These are phyloP conservation scores for Kandelia obovata DNA, from an alignment of 345 rosid genomes.

Conservation along the genomic window DNA sequence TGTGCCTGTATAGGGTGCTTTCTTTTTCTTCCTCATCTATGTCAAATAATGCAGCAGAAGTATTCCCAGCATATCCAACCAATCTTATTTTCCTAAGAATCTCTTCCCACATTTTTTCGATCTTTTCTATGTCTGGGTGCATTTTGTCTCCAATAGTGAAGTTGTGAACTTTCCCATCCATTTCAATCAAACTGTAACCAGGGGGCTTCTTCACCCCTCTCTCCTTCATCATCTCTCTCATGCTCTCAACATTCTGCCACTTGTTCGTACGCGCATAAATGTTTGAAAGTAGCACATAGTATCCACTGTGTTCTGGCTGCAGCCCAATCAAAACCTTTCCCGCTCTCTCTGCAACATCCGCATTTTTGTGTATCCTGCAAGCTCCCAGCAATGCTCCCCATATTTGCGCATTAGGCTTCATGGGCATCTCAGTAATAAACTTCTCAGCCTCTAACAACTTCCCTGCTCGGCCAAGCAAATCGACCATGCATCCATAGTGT, in stretches of 20 bases:
- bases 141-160: conserved; percentile 52
- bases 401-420: conserved; percentile 61
- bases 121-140: conserved; percentile 57
- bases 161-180: conserved; percentile 52
- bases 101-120: conserved; percentile 59
- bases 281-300: conserved; percentile 67
- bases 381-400: conserved; percentile 83
- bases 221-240: conserved; percentile 59
- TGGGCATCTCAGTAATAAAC: conserved; percentile 56
- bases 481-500: conserved; percentile 81
- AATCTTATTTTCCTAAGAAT: conserved; percentile 47
- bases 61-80: conserved; percentile 53
- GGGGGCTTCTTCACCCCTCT: conserved; percentile 58
- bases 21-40: conserved; percentile 79
- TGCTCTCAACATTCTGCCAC: conserved; percentile 50
- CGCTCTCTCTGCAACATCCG: conserved; percentile 56
- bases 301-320: conserved; percentile 67
- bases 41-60: conserved; percentile 54
- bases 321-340: conserved; percentile 53
- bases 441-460: conserved; percentile 60
- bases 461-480: conserved; percentile 75
- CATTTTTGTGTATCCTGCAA: conserved; percentile 58
- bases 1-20: conserved; percentile 49
- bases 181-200: conserved; percentile 55
- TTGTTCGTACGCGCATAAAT: conserved; percentile 56